phyloP scores from a whole-genome alignment of 2,329 filamentous ascomycete genomes.

The Stylonectria norvegica region DNA sequence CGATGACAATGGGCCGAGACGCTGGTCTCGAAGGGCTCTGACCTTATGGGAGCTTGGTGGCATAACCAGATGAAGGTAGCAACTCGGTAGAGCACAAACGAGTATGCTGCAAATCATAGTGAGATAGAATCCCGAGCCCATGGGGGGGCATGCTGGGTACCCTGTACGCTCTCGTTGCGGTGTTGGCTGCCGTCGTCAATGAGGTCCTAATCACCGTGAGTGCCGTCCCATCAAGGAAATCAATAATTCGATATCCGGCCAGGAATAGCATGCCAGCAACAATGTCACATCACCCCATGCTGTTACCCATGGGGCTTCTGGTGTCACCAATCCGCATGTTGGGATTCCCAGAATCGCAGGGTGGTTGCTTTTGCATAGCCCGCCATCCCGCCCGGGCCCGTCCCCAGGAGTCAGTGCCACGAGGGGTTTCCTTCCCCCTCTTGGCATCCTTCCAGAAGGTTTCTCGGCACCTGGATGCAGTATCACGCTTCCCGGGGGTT shows the following conservation, averaged over 20 bases:
- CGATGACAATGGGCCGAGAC: slow-evolving; percentile 13
- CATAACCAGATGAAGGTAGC: slow-evolving; percentile 14
- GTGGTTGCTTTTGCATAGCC: slow-evolving; percentile 11
- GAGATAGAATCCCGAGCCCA: slow-evolving; percentile 3
- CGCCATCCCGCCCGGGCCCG: slow-evolving; percentile 13
- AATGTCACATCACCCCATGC: no score
- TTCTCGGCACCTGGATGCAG: slow-evolving; percentile 16
- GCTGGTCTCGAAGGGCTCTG: slow-evolving; percentile 6
- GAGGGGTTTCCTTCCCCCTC: slow-evolving; percentile 3
- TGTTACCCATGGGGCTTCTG: no score
- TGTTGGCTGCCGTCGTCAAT: no score
- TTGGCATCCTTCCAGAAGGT: slow-evolving; percentile 18
- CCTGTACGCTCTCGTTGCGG: slow-evolving; percentile 6
- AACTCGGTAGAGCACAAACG: slow-evolving; percentile 13
- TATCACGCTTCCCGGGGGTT: slow-evolving; percentile 5
- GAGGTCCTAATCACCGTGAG: no score
- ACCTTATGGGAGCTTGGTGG: no score
- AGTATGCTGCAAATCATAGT: no score
- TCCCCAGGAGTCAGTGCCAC: slow-evolving; percentile 4
- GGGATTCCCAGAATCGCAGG: no score
- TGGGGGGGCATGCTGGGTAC: slow-evolving; percentile 1
- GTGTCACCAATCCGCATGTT: no score
- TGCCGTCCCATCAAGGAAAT: no score
- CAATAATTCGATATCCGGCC: no score
- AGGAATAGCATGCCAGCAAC: no score